Conservation (phyloP, 2,329 filamentous ascomycete species). For the Leptographium procerum region DNA sequence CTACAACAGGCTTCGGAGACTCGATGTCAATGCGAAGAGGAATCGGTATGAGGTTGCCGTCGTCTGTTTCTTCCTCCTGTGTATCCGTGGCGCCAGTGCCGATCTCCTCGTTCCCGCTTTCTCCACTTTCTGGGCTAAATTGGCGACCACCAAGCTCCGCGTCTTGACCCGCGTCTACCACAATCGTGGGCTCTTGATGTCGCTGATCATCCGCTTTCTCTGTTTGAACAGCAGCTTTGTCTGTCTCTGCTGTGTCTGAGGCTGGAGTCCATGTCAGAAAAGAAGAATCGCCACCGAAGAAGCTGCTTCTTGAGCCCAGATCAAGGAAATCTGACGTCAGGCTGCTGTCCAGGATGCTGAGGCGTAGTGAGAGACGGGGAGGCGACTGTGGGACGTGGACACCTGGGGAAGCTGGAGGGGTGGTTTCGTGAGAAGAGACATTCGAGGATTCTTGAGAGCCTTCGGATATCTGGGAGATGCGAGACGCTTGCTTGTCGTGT, state of each 20-base stretch:
- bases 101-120: not conserved
- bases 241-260: not conserved
- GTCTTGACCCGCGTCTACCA: not conserved
- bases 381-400: slow-evolving; percentile 12
- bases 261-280: not conserved
- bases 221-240: not conserved
- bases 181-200: not conserved
- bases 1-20: not conserved
- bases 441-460: slow-evolving; percentile 2
- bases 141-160: not conserved
- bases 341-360: slow-evolving; percentile 12
- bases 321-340: slow-evolving; percentile 12
- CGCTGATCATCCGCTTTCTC: slow-evolving; percentile 7
- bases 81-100: slow-evolving; percentile 1
- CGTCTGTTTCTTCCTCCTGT: not conserved
- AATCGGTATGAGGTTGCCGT: not conserved
- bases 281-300: slow-evolving; percentile 14
- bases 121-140: not conserved
- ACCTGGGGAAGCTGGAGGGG: slow-evolving; percentile 10
- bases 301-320: slow-evolving; percentile 11
- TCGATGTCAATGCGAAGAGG: slow-evolving; percentile 1
- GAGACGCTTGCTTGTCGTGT: not conserved
- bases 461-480: slow-evolving; percentile 8
- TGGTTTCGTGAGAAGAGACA: slow-evolving; percentile 7
- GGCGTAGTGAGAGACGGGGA: slow-evolving; percentile 17